Conservation (phyloP, 768 basidiomycete genomes). For the Solioccasus polychromus region DNA sequence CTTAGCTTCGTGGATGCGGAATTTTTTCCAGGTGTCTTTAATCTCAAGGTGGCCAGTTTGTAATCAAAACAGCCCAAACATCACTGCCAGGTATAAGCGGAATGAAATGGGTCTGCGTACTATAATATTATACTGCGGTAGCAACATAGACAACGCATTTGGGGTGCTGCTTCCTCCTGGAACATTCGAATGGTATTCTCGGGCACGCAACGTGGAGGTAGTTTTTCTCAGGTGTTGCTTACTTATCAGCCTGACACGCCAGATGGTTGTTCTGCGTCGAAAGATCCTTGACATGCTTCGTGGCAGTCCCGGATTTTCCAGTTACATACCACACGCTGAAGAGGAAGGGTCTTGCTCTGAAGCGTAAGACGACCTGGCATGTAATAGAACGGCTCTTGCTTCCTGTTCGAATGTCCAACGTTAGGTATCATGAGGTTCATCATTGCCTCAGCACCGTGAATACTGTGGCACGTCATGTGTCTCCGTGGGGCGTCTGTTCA, state of each 20-base stretch:
- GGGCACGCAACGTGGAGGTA: slow-evolving; percentile 54
- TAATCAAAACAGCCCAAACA: slow-evolving; percentile 22
- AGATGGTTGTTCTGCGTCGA: slow-evolving; percentile 51
- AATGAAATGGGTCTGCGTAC: slow-evolving; percentile 44
- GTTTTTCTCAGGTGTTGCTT: slow-evolving; percentile 9
- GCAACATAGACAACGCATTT: slow-evolving; percentile 54
- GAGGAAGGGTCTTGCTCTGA: slow-evolving; percentile 48
- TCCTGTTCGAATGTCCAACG: no score
- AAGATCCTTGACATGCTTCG: slow-evolving; percentile 41
- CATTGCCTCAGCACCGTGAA: slow-evolving; percentile 64
- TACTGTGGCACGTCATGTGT: slow-evolving; percentile 59
- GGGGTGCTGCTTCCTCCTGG: slow-evolving; percentile 49
- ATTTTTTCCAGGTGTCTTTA: slow-evolving; percentile 46
- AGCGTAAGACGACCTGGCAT: no score
- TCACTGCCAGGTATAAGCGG: slow-evolving; percentile 39
- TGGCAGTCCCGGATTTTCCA: slow-evolving; percentile 53
- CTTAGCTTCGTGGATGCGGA: slow-evolving; percentile 51
- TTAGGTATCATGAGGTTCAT: slow-evolving; percentile 72
- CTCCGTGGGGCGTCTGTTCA: slow-evolving; percentile 42
- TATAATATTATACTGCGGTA: slow-evolving; percentile 48
- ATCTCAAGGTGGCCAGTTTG: slow-evolving; percentile 32
- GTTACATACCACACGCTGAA: slow-evolving; percentile 32
- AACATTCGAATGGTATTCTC: slow-evolving; percentile 48
- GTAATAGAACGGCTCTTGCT: no score
- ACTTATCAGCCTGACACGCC: slow-evolving; percentile 4